Evolutionary conservation across 2,329 filamentous ascomycete species (phyloP).

Genomic region (Aureobasidium subglaciale): DNA sequence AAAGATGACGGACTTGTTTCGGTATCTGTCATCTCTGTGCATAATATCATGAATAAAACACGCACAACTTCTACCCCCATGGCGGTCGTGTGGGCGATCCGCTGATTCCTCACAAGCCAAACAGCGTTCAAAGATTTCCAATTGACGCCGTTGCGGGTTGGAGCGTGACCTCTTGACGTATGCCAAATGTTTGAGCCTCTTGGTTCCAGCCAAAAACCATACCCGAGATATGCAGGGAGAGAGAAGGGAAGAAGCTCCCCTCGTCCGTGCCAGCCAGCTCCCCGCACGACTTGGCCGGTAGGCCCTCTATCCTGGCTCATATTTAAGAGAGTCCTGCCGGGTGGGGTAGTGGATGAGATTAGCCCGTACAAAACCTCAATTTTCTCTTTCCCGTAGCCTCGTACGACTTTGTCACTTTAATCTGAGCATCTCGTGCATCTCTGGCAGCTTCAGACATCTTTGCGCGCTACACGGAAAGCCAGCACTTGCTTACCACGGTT

Average conservation of each 20-base stretch:
- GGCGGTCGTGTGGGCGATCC: background rate
- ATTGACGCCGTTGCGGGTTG: background rate
- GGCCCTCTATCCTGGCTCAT: too few relatives aligned
- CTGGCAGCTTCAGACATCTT: conserved; percentile 8
- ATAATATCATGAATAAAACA: background rate
- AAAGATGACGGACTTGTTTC: background rate
- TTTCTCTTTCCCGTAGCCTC: background rate
- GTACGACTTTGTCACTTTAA: background rate
- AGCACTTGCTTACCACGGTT: background rate
- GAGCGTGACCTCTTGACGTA: conserved; percentile 8
- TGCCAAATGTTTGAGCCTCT: conserved; percentile 1
- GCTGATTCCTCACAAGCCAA: background rate
- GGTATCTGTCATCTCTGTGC: background rate
- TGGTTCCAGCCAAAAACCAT: conserved; percentile 1
- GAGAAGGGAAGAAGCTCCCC: background rate
- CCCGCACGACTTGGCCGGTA: conserved; percentile 1
- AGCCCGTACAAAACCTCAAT: conserved; percentile 1
- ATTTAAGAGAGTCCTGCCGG: too few relatives aligned
- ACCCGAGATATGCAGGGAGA: background rate
- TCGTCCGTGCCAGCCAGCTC: background rate
- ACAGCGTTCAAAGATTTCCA: background rate
- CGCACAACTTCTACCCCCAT: background rate
- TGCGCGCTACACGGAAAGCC: background rate
- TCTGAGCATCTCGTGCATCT: background rate
- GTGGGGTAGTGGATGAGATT: conserved; percentile 6